Evolutionary conservation across 768 basidiomycete genomes (phyloP).

Genomic region (Suillus subaureus): DNA sequence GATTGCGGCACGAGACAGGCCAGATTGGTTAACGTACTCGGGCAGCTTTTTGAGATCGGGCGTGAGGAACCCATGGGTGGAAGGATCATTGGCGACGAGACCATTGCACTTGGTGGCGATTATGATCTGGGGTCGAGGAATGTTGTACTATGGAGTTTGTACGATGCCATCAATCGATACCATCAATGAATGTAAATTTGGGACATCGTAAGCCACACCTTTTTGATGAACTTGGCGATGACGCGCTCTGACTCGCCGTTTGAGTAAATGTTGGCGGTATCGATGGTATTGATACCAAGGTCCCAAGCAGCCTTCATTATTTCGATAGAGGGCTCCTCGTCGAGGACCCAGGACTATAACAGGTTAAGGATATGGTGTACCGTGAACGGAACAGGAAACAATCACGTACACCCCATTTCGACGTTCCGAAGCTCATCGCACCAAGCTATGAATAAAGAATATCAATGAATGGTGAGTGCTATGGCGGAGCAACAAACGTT

Average conservation of each 20-base stretch:
- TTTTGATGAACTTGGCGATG: conserved; percentile 39
- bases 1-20: conserved; percentile 39
- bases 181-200: background rate
- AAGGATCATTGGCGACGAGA: conserved; percentile 16
- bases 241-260: conserved; percentile 41
- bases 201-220: conserved; percentile 23
- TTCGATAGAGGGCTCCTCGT: conserved; percentile 29
- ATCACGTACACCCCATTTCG: conserved; percentile 29
- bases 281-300: conserved; percentile 41
- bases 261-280: conserved; percentile 42
- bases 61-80: background rate
- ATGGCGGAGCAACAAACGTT: background rate
- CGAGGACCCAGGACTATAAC: conserved; percentile 27
- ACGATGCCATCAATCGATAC: background rate
- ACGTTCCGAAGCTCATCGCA: conserved; percentile 28
- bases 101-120: conserved; percentile 32
- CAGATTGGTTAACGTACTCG: conserved; percentile 34
- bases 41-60: conserved; percentile 12
- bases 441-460: conserved; percentile 23
- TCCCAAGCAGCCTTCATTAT: conserved; percentile 44
- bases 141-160: conserved; percentile 25
- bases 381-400: background rate
- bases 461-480: background rate
- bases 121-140: conserved; percentile 35
- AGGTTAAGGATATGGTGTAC: too few species aligned